Evolutionary conservation across 2,329 filamentous ascomycete species (phyloP).

Genomic region (Cercospora nicotianae): DNA sequence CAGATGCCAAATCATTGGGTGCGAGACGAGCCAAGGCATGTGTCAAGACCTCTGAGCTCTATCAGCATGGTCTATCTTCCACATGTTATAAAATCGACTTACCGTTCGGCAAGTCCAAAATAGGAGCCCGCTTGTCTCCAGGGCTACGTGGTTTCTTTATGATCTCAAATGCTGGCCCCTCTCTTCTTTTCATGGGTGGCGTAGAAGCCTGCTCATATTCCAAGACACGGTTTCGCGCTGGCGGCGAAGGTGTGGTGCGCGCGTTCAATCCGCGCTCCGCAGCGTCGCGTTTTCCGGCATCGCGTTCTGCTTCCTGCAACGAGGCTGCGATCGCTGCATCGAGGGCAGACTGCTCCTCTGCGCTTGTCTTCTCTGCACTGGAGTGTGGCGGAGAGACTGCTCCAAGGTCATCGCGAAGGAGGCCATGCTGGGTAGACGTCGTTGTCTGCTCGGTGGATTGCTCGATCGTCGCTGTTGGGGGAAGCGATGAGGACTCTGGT

Average conservation of each 20-base stretch:
- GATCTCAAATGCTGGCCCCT: constrained; percentile 54
- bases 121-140: constrained; percentile 49
- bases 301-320: constrained; percentile 25
- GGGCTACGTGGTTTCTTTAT: constrained; percentile 49
- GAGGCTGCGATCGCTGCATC: constrained; percentile 34
- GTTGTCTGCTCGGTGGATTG: constrained; percentile 41
- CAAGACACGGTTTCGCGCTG: constrained; percentile 53
- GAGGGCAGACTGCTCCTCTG: constrained; percentile 31
- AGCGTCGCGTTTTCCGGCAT: constrained; percentile 9
- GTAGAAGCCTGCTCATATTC: constrained; percentile 55
- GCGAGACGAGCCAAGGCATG: constrained; percentile 89
- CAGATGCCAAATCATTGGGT: constrained; percentile 75
- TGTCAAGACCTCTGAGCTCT: constrained; percentile 75
- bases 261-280: constrained; percentile 33
- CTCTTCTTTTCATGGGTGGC: constrained; percentile 42
- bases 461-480: constrained; percentile 47
- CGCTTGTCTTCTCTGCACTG: constrained; percentile 30
- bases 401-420: constrained; percentile 46
- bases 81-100: constrained; percentile 33
- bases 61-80: constrained; percentile 24
- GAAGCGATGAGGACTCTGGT: constrained; percentile 57
- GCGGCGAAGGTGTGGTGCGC: constrained; percentile 38
- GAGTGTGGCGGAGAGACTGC: constrained; percentile 46
- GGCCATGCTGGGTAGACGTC: constrained; percentile 60
- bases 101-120: constrained; percentile 79